Evolutionary conservation across 805 yeast species (phyloP).

Genomic region (Candida gorgasii): DNA sequence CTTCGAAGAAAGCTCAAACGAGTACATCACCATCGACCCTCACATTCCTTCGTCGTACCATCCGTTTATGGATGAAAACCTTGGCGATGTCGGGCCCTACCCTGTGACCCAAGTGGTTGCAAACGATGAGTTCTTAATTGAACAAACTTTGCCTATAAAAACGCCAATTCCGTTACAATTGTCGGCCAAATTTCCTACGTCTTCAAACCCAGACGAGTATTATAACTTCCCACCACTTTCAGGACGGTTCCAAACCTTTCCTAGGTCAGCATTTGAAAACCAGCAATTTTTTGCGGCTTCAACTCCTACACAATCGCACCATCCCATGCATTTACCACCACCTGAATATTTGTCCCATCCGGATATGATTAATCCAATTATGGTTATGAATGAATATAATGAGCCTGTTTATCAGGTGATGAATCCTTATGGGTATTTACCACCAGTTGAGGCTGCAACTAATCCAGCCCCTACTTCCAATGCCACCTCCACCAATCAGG

Average conservation of each 20-base stretch:
- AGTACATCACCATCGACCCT: constrained; percentile 26
- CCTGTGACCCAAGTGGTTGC: constrained; percentile 30
- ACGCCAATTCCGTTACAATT: constrained; percentile 26
- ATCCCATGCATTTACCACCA: constrained; percentile 2
- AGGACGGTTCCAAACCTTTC: constrained; percentile 24
- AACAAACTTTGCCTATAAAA: constrained; percentile 50
- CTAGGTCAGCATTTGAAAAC: constrained; percentile 10
- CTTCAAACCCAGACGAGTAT: constrained; percentile 8
- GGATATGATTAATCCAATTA: constrained; percentile 15
- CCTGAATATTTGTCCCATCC: constrained; percentile 21
- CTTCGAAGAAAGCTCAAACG: constrained; percentile 33
- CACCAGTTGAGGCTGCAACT: background rate
- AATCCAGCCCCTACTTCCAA: no score
- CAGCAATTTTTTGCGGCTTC: background rate
- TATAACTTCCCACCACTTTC: constrained; percentile 22
- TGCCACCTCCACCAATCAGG: constrained; percentile 3
- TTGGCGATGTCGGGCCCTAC: constrained; percentile 20
- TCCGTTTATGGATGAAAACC: constrained; percentile 20
- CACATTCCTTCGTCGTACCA: constrained; percentile 5
- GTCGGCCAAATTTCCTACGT: constrained; percentile 13
- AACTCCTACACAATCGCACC: constrained; percentile 4
- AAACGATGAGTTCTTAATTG: constrained; percentile 51
- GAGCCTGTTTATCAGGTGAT: constrained; percentile 17
- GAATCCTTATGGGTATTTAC: constrained; percentile 15
- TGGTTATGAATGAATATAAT: constrained; percentile 21